Evolutionary conservation across 257 asterid genomes (phyloP).

Genomic region (Agastache rugosa): DNA sequence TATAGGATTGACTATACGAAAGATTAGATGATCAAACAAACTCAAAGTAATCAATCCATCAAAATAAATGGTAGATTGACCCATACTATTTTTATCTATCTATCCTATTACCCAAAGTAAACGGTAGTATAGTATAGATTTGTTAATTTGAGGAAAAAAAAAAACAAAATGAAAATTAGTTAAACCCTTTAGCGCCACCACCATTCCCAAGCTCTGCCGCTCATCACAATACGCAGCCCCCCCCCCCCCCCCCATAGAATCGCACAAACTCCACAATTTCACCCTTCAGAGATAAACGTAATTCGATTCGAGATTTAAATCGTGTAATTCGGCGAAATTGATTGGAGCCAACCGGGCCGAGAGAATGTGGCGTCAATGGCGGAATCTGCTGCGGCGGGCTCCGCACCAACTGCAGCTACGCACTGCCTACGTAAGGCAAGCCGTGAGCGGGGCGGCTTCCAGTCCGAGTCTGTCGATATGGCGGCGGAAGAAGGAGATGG

Average conservation of each 20-base stretch:
- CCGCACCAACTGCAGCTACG: constrained; percentile 28
- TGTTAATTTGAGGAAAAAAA: too few species aligned
- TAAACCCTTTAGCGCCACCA: not conserved
- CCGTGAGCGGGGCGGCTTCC: constrained; percentile 53
- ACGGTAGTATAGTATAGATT: too few species aligned
- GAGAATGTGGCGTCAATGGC: constrained; percentile 58
- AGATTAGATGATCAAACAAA: too few species aligned
- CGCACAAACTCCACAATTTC: not conserved
- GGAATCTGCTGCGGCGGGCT: constrained; percentile 41
- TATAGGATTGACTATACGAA: too few species aligned
- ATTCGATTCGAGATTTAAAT: not conserved
- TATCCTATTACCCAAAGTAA: too few species aligned
- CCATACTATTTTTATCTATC: too few species aligned
- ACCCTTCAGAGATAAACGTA: not conserved
- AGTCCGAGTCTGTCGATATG: constrained; percentile 79
- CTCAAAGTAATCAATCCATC: too few species aligned
- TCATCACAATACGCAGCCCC: too few species aligned
- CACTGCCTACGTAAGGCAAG: constrained; percentile 28
- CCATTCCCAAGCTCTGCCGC: not conserved
- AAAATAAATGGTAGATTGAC: too few species aligned
- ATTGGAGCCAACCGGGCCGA: not conserved
- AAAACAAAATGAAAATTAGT: not conserved
- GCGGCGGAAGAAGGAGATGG: constrained; percentile 97
- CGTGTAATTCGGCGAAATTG: not conserved
- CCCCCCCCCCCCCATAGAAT: too few species aligned